phyloP scores from a whole-genome alignment of 495 filamentous ascomycete genomes.

The Cercophora newfieldiana region DNA sequence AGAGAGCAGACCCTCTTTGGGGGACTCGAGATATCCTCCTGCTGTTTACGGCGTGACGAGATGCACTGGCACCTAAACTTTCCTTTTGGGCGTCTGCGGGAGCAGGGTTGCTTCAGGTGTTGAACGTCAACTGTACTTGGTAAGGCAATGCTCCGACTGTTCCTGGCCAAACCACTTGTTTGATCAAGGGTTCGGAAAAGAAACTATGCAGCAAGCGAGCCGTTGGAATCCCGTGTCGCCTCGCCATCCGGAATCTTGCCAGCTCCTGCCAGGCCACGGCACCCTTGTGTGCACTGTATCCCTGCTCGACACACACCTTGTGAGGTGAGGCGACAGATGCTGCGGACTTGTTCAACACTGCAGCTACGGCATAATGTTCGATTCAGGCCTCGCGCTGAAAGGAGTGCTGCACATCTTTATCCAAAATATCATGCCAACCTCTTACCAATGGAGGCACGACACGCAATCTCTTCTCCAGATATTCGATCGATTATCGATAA shows the following conservation, averaged over 20 bases:
- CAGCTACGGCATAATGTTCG: conserved; percentile 5
- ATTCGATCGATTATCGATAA: not conserved
- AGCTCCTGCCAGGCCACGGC: not conserved
- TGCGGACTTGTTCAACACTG: not conserved
- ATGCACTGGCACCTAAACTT: not conserved
- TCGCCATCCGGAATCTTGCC: not conserved
- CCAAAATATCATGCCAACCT: not conserved
- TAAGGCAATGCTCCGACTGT: not conserved
- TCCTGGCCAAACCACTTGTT: not conserved
- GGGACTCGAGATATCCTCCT: not conserved
- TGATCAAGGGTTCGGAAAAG: not conserved
- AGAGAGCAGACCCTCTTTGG: conserved; percentile 4
- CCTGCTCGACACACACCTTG: not conserved
- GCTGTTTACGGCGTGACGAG: conserved; percentile 2
- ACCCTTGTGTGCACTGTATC: not conserved
- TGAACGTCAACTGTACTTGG: not conserved
- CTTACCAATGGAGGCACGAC: not conserved
- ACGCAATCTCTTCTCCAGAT: not conserved
- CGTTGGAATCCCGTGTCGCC: not conserved
- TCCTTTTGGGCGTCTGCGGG: not conserved
- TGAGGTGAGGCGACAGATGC: not conserved
- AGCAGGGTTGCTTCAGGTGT: not conserved
- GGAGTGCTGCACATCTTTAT: not conserved
- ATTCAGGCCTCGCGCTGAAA: not conserved
- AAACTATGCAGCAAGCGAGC: not conserved